Conservation (phyloP, 768 basidiomycete genomes). For the Imleria badia region DNA sequence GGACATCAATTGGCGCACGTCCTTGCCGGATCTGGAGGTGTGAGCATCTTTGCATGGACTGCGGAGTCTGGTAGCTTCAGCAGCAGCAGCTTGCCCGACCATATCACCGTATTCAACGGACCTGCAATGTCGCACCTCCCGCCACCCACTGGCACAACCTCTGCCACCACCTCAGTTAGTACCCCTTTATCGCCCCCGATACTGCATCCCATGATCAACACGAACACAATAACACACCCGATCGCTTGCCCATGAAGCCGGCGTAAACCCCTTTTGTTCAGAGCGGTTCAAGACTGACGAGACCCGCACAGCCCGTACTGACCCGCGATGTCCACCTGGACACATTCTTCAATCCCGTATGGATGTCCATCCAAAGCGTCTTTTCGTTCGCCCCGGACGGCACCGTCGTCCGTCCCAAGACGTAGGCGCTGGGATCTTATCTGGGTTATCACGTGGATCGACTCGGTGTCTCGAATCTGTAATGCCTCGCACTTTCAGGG, state of each 20-base stretch:
- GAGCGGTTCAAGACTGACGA: too few relatives aligned
- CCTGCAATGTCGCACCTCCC: background rate
- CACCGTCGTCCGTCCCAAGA: constrained; percentile 8
- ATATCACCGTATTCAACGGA: background rate
- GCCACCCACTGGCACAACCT: too few relatives aligned
- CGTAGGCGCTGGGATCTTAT: background rate
- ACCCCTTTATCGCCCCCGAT: too few relatives aligned
- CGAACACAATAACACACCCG: too few relatives aligned
- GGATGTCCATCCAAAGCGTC: constrained; percentile 27
- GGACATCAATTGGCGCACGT: background rate
- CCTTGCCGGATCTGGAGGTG: background rate
- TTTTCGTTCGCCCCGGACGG: constrained; percentile 10
- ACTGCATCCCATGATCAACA: too few relatives aligned
- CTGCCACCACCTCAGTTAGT: too few relatives aligned
- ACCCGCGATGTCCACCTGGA: too few relatives aligned
- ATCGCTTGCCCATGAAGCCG: too few relatives aligned
- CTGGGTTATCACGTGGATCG: background rate
- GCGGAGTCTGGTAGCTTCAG: background rate
- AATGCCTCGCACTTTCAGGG: background rate
- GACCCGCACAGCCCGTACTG: too few relatives aligned
- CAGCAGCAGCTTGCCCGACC: background rate
- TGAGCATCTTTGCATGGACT: background rate
- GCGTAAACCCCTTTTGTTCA: too few relatives aligned
- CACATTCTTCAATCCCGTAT: too few relatives aligned
- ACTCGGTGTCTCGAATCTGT: background rate